phyloP scores from a whole-genome alignment of 116 monocot species.

The Zostera marina region DNA sequence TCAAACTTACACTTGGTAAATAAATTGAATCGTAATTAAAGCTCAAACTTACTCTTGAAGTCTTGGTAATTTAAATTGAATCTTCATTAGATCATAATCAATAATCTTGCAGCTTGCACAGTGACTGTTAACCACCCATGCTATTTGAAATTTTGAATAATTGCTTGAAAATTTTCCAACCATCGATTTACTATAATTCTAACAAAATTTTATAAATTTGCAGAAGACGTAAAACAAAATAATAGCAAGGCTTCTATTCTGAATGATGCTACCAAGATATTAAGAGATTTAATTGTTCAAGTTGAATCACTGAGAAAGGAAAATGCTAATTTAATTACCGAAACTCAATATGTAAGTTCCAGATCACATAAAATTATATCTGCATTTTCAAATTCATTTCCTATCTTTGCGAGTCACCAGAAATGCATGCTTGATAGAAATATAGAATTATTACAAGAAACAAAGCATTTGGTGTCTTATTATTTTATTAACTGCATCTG shows the following conservation, averaged over 20 bases:
- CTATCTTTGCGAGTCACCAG: not conserved
- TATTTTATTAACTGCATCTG: too few species aligned
- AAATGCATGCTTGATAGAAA: not conserved
- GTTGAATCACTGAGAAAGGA: constrained; percentile 54
- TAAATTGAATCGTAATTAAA: constrained; percentile 8
- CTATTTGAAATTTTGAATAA: too few species aligned
- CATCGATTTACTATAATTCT: not conserved
- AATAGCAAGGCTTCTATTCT: constrained; percentile 73
- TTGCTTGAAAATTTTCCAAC: not conserved
- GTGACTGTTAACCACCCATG: too few species aligned
- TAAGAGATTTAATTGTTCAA: constrained; percentile 40
- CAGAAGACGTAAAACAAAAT: constrained; percentile 59
- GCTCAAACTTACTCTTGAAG: constrained; percentile 32
- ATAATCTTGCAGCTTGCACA: too few species aligned
- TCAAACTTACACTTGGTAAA: constrained; percentile 40
- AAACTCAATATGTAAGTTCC: constrained; percentile 70
- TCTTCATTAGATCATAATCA: too few species aligned
- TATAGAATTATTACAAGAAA: too few species aligned
- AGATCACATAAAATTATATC: not conserved
- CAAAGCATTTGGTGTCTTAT: too few species aligned
- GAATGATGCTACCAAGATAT: constrained; percentile 39
- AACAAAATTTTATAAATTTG: not conserved
- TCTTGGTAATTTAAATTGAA: constrained; percentile 21
- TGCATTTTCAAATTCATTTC: not conserved
- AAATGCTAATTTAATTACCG: constrained; percentile 36